Evolutionary conservation across 176 grass and related monocot species (phyloP).

Genomic region (Pontederia paniculata): DNA sequence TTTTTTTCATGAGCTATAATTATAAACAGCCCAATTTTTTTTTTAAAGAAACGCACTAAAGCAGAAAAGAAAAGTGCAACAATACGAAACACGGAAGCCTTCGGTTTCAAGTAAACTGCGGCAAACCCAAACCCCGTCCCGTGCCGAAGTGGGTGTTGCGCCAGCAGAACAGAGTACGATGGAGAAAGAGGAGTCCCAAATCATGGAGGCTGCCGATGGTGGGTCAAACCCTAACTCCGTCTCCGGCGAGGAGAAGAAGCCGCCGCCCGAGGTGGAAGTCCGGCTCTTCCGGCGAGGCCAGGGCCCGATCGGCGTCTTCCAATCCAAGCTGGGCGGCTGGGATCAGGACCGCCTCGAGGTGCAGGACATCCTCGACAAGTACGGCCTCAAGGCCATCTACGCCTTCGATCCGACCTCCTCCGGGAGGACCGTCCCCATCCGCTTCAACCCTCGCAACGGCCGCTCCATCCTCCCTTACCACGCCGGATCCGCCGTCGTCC

Average conservation of each 20-base stretch:
- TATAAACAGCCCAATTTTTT: no score
- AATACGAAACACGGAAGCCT: background rate
- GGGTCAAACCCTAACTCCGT: conserved; percentile 24
- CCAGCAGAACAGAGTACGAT: background rate
- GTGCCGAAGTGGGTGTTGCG: no score
- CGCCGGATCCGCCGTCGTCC: conserved; percentile 38
- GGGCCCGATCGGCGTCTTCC: conserved; percentile 61
- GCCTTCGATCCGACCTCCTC: conserved; percentile 49
- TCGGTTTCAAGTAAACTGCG: background rate
- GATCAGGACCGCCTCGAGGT: conserved; percentile 86
- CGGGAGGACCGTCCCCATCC: conserved; percentile 54
- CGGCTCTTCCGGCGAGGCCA: conserved; percentile 52
- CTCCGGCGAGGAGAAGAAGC: conserved; percentile 28
- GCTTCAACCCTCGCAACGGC: conserved; percentile 70
- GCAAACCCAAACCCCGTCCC: no score
- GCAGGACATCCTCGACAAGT: conserved; percentile 73
- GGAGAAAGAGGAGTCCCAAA: background rate
- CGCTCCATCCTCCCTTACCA: conserved; percentile 68
- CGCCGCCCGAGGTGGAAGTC: conserved; percentile 73
- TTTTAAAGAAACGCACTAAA: no score
- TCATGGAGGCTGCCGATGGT: background rate
- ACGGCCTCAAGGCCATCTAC: conserved; percentile 73
- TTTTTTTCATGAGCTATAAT: no score
- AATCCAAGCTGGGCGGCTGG: conserved; percentile 54
- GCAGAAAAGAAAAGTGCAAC: no score